Evolutionary conservation across 495 filamentous ascomycete genomes (phyloP).

Genomic region (Penicillium daleae): DNA sequence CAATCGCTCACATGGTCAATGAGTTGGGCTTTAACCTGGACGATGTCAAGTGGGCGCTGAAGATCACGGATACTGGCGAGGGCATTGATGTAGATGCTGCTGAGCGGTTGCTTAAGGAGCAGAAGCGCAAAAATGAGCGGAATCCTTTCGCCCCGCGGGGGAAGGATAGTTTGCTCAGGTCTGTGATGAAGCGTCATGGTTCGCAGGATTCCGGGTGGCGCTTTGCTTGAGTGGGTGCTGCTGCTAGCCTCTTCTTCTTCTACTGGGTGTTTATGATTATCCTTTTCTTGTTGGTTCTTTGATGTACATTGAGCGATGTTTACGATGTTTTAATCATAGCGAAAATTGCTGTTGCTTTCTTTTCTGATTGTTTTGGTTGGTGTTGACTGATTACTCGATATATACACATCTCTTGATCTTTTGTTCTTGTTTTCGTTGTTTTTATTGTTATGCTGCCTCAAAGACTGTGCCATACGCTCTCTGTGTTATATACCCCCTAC

Average conservation of each 20-base stretch:
- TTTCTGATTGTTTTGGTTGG: background rate
- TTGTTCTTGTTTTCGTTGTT: background rate
- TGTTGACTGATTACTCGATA: background rate
- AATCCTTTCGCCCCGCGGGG: conserved; percentile 24
- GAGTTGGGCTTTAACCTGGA: conserved; percentile 52
- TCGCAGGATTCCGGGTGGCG: conserved; percentile 42
- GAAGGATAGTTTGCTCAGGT: conserved; percentile 29
- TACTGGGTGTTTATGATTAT: too few relatives aligned
- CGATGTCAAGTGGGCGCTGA: conserved; percentile 56
- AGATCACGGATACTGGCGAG: conserved; percentile 57
- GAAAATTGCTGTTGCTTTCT: background rate
- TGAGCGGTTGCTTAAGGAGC: conserved; percentile 45
- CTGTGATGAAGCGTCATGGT: conserved; percentile 37
- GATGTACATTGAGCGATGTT: background rate
- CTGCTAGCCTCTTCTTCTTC: too few relatives aligned
- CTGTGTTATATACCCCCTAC: conserved; percentile 1
- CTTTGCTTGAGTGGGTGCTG: conserved; percentile 41
- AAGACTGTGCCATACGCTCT: background rate
- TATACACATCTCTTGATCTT: background rate
- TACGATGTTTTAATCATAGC: background rate
- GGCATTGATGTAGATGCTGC: conserved; percentile 52
- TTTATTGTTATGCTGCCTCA: background rate
- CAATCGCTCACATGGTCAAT: conserved; percentile 50
- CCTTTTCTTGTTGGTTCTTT: background rate
- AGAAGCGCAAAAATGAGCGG: conserved; percentile 39